phyloP scores from a whole-genome alignment of 306 rosid species.

The Dalbergia cochinchinensis region DNA sequence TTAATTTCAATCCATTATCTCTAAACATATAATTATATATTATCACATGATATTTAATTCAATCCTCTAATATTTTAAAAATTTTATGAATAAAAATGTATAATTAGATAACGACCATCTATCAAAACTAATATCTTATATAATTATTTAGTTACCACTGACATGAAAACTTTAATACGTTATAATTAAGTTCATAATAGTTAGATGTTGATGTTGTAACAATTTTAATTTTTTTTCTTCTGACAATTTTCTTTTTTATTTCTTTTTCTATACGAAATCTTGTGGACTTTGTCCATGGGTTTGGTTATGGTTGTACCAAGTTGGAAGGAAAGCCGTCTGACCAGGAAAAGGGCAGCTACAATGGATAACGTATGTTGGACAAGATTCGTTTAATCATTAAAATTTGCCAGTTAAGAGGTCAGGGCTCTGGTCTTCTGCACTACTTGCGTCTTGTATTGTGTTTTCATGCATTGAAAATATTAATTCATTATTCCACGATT shows the following conservation, averaged over 20 bases:
- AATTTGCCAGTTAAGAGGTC: background rate
- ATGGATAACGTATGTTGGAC: slow-evolving; percentile 52
- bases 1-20: background rate
- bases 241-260: no score
- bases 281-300: background rate
- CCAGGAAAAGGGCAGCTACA: slow-evolving; percentile 50
- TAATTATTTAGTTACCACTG: no score
- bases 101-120: no score
- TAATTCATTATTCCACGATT: background rate
- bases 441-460: background rate
- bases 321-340: slow-evolving; percentile 58
- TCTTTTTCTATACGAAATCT: background rate
- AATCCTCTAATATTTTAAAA: no score
- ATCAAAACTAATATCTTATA: no score
- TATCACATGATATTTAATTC: no score
- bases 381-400: slow-evolving; percentile 40
- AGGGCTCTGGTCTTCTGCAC: slow-evolving; percentile 5
- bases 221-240: no score
- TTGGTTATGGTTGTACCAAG: slow-evolving; percentile 8
- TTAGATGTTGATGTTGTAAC: no score
- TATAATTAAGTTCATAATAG: no score
- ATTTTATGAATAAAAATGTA: no score
- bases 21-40: no score
- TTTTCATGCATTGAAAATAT: no score
- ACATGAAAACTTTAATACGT: background rate